Evolutionary conservation across 1,284 basidiomycete species (phyloP).

Genomic region (Tausonia pullulans): DNA sequence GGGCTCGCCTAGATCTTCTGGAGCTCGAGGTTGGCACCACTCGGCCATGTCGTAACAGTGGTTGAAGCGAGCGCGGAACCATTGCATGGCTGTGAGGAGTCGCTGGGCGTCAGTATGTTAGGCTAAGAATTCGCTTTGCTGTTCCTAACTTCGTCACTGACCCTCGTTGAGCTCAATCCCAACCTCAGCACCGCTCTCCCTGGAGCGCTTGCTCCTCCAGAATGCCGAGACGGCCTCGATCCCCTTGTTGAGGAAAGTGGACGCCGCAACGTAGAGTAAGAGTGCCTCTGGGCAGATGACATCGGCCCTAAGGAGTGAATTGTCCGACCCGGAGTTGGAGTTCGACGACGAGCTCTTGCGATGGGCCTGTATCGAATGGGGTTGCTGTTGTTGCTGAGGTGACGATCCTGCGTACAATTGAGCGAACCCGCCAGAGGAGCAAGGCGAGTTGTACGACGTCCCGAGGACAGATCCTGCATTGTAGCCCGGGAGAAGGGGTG

Average conservation of each 20-base stretch:
- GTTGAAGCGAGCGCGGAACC: constrained; percentile 46
- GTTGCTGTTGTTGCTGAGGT: no score
- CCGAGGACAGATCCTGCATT: neutral
- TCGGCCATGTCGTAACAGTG: constrained; percentile 47
- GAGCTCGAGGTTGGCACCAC: constrained; percentile 40
- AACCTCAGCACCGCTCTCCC: constrained; percentile 24
- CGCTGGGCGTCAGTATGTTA: no score
- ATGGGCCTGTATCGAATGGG: neutral
- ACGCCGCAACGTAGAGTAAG: constrained; percentile 82
- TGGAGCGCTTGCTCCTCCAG: constrained; percentile 32
- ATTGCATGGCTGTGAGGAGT: constrained; percentile 39
- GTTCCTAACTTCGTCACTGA: constrained; percentile 25
- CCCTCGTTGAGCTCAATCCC: constrained; percentile 44
- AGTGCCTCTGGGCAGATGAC: constrained; percentile 55
- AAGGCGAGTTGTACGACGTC: constrained; percentile 35
- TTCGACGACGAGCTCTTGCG: constrained; percentile 21
- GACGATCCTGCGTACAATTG: no score
- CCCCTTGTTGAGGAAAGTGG: constrained; percentile 85
- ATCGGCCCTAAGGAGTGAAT: constrained; percentile 23
- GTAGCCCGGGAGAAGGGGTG: neutral
- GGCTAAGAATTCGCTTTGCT: no score
- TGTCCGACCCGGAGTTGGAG: constrained; percentile 20
- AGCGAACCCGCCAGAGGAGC: neutral
- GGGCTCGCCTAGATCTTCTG: constrained; percentile 39
- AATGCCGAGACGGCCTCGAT: constrained; percentile 48